Percentiles rank a stretch among this genome's conserved stretches.
phyloP scores from a whole-genome alignment of 768 basidiomycete species.

The Hericium erinaceus region DNA sequence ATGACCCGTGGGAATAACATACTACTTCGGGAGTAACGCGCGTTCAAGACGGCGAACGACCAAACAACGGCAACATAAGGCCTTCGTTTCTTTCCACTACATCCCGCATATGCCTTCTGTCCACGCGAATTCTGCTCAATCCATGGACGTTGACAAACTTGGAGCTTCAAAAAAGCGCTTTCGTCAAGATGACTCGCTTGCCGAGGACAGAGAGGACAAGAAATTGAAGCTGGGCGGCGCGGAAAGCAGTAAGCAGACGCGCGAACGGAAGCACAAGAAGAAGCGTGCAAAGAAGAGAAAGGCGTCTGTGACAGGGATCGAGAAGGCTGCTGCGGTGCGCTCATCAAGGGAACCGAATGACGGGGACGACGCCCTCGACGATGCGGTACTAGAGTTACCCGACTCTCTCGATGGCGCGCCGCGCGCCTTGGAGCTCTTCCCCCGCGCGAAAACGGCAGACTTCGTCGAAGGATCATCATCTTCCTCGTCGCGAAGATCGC shows the following conservation, averaged over 20 bases:
- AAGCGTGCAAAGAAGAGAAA: slow-evolving; percentile 20
- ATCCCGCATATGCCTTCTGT: not conserved
- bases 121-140: not conserved
- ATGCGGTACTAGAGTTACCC: no score
- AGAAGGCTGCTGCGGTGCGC: not conserved
- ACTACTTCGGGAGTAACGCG: not conserved
- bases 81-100: not conserved
- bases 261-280: slow-evolving; percentile 18
- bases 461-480: slow-evolving; percentile 2
- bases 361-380: no score
- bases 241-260: not conserved
- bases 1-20: not conserved
- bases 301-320: slow-evolving; percentile 11
- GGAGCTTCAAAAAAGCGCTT: not conserved
- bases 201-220: not conserved
- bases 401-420: not conserved
- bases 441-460: not conserved
- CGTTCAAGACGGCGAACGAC: not conserved
- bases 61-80: not conserved
- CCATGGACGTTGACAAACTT: not conserved
- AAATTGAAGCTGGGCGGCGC: not conserved
- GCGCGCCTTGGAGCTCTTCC: not conserved
- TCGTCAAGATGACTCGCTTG: not conserved
- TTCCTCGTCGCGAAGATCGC: not conserved
- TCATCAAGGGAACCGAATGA: no score